Conservation (phyloP, 1,284 basidiomycete species). For the Lignosus rhinocerotis region DNA sequence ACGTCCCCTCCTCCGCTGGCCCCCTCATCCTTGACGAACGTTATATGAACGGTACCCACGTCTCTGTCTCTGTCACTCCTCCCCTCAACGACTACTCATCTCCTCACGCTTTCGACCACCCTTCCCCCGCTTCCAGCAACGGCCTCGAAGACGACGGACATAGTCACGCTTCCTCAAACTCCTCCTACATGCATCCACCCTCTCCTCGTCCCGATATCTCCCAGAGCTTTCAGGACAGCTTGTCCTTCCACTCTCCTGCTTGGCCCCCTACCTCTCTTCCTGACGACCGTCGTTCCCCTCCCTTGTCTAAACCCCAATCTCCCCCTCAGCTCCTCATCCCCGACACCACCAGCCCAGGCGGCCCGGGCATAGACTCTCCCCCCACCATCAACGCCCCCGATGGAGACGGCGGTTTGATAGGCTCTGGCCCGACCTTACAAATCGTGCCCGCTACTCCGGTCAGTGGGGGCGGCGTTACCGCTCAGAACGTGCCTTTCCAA, state of each 20-base stretch:
- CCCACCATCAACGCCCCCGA: constrained; percentile 71
- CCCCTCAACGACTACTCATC: constrained; percentile 40
- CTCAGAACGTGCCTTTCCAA: constrained; percentile 51
- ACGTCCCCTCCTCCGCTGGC: constrained; percentile 49
- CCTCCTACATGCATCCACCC: constrained; percentile 47
- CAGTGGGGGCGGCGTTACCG: constrained; percentile 53
- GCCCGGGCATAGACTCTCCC: constrained; percentile 33
- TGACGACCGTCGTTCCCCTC: constrained; percentile 43
- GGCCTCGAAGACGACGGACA: constrained; percentile 49
- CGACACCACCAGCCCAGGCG: constrained; percentile 38
- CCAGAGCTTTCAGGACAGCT: constrained; percentile 52
- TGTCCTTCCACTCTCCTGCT: constrained; percentile 63
- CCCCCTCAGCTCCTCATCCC: constrained; percentile 74
- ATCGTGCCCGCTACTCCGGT: constrained; percentile 83
- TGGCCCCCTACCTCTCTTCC: constrained; percentile 55
- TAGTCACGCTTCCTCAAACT: constrained; percentile 66
- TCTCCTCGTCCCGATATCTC: constrained; percentile 59
- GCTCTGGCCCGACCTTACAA: constrained; percentile 61
- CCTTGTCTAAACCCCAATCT: constrained; percentile 55
- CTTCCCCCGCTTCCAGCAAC: constrained; percentile 62
- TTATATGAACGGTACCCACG: constrained; percentile 45
- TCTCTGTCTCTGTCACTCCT: constrained; percentile 43
- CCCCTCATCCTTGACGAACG: constrained; percentile 61
- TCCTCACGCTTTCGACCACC: constrained; percentile 51
- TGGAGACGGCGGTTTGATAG: constrained; percentile 51